Percentiles rank a stretch among this genome's conserved stretches.
Evolutionary conservation across 2,329 filamentous ascomycete species (phyloP).

Genomic region (Xylaria polymorpha): DNA sequence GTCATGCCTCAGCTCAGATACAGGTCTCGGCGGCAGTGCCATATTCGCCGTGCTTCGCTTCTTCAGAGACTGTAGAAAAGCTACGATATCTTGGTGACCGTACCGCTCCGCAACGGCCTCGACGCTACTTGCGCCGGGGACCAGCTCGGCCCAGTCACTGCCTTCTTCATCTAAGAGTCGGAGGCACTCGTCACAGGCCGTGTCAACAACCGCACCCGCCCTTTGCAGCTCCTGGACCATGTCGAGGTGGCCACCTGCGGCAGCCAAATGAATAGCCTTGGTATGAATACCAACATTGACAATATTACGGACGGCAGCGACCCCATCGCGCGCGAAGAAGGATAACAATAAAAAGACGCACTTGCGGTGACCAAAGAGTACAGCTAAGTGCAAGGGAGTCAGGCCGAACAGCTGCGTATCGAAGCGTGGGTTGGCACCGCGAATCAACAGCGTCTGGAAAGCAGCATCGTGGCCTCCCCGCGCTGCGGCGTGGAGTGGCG

Average conservation of each 20-base stretch:
- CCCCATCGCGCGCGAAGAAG: not conserved
- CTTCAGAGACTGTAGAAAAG: not conserved
- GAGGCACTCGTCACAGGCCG: not conserved
- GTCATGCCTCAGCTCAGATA: not conserved
- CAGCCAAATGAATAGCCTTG: not conserved
- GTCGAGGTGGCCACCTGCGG: not conserved
- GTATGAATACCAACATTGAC: not conserved
- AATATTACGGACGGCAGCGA: not conserved
- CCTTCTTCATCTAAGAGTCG: not conserved
- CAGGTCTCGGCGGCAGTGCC: not conserved
- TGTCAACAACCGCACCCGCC: not conserved
- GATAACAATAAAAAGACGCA: not conserved
- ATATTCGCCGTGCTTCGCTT: not conserved
- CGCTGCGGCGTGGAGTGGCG: slow-evolving; percentile 2
- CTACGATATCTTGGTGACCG: slow-evolving; percentile 2
- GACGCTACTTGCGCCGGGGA: not conserved
- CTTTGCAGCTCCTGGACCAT: not conserved
- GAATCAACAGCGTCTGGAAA: not conserved
- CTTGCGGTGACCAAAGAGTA: slow-evolving; percentile 5
- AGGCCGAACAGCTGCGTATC: slow-evolving; percentile 2
- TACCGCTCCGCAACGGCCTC: not conserved
- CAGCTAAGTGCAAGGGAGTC: not conserved
- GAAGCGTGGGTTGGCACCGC: slow-evolving; percentile 1
- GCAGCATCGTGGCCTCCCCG: not conserved
- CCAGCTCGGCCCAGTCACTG: not conserved